Base-by-base conservation (phyloP, 2,329 filamentous ascomycete genomes). In the Keithomyces neogunnii region DNA sequence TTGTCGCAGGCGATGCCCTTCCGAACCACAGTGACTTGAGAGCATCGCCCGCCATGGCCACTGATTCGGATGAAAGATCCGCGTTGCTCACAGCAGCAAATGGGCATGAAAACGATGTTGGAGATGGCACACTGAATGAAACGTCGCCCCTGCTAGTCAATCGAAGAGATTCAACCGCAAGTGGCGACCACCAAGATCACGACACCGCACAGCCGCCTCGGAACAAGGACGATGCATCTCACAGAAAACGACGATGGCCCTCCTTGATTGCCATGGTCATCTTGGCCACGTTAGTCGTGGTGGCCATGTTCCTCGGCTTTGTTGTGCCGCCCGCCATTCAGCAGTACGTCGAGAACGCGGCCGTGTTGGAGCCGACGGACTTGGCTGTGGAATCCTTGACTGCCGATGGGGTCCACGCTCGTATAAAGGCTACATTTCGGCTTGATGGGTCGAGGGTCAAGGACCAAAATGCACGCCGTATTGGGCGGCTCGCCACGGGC, bases 371-470 rank as follows among this genome's bases (percentile, higher is more conserved):
- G 63, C 89, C 93, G 2, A 90, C 86, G 5, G 87, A 85, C 58
- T 70, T 99, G 26, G 89, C 90, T 2, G 83, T 99, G 53, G 87
- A 93, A 61, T 89, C 86, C 2, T 86, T 96, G 57, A 96, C 89
- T 0, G 64, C 81, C 6, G 77, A 84, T 53, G 92, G 93, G 10
- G 80, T 96, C 7, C 81, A 79, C 55, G 86, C 89, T 33, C 84
- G 89, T 56, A 76, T 99, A 45, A 85, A 91, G 62, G 92, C 88
- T 26, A 85, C 87, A 50, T 89, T 97, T 62, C 77, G 75, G 43
- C 80, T 99, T 57, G 89, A 97, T 66, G 86, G 85, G 0, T 81
- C 80, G 4, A 83, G 83, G 48, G 90, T 97, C 26, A 69, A 78
- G 55, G 86, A 87, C 58, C 75, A 81, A 48, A 76, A 84, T 50